A percentile compares a stretch with the other conserved stretches of the same genome.
Evolutionary conservation across 495 filamentous ascomycete genomes (phyloP).

Genomic region (Hypoxylon subgilvum): DNA sequence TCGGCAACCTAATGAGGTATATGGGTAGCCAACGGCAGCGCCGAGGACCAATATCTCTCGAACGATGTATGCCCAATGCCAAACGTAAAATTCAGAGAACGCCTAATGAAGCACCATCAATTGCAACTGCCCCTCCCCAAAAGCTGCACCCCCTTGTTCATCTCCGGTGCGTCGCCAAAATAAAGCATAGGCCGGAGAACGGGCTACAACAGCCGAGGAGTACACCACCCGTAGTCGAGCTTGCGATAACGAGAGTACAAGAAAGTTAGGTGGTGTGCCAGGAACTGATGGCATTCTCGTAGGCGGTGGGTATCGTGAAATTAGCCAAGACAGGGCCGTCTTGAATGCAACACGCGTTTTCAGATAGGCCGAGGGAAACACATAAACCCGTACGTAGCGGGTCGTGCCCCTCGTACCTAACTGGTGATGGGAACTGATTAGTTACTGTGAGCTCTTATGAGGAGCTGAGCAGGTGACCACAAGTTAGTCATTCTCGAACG

Average conservation of each 20-base stretch:
- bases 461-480: constrained; percentile 43
- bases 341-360: constrained; percentile 28
- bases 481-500: constrained; percentile 47
- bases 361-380: constrained; percentile 4
- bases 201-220: constrained; percentile 31
- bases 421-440: constrained; percentile 40
- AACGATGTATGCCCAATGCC: constrained; percentile 17
- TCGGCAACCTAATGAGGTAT: constrained; percentile 1
- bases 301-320: constrained; percentile 36
- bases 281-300: constrained; percentile 36
- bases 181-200: constrained; percentile 32
- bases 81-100: constrained; percentile 36
- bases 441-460: constrained; percentile 58
- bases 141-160: constrained; percentile 23
- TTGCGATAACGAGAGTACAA: constrained; percentile 36
- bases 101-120: constrained; percentile 43
- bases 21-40: constrained; percentile 4
- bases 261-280: constrained; percentile 31
- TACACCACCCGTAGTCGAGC: constrained; percentile 30
- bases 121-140: constrained; percentile 32
- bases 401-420: constrained; percentile 8
- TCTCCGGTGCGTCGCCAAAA: constrained; percentile 26
- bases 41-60: constrained; percentile 15
- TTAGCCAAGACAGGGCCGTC: constrained; percentile 19
- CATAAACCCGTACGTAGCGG: constrained; percentile 7